These are phyloP conservation scores for Fistulinella prunicolor DNA, from an alignment of 768 basidiomycete species.

Conservation along the genomic window DNA sequence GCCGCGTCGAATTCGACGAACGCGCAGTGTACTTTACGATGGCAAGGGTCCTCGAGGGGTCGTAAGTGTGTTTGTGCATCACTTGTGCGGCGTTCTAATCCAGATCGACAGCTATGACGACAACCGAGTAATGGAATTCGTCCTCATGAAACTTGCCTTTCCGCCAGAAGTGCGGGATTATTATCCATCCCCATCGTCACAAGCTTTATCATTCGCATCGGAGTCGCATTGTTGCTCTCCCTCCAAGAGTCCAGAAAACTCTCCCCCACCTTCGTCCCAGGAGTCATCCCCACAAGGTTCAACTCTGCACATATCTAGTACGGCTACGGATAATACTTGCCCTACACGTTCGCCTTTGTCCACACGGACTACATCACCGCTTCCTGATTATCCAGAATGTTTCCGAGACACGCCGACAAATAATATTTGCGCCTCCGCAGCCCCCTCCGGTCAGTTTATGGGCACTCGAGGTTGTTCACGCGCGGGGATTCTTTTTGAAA, in stretches of 20 bases:
- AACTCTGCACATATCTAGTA: constrained; percentile 9
- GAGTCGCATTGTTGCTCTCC: constrained; percentile 18
- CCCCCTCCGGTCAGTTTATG: constrained; percentile 1
- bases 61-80: constrained; percentile 35
- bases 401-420: constrained; percentile 14
- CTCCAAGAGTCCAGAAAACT: constrained; percentile 27
- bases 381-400: constrained; percentile 16
- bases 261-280: constrained; percentile 28
- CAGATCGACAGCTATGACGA: constrained; percentile 47
- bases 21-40: constrained; percentile 72
- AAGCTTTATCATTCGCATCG: constrained; percentile 6
- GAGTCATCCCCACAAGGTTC: constrained; percentile 27
- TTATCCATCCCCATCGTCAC: constrained; percentile 19
- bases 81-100: constrained; percentile 2
- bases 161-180: constrained; percentile 44
- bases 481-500: constrained; percentile 10
- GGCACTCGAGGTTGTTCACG: constrained; percentile 8
- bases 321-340: constrained; percentile 5
- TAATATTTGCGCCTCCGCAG: not conserved
- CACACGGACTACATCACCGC: constrained; percentile 19
- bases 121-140: constrained; percentile 64
- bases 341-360: constrained; percentile 24
- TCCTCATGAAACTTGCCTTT: constrained; percentile 66
- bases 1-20: constrained; percentile 71
- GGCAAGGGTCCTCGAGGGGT: constrained; percentile 56